Percentiles rank a stretch among this genome's conserved stretches.
Evolutionary conservation across 371 early-diverging fungal species (phyloP).

Genomic region (Mucor indicus): DNA sequence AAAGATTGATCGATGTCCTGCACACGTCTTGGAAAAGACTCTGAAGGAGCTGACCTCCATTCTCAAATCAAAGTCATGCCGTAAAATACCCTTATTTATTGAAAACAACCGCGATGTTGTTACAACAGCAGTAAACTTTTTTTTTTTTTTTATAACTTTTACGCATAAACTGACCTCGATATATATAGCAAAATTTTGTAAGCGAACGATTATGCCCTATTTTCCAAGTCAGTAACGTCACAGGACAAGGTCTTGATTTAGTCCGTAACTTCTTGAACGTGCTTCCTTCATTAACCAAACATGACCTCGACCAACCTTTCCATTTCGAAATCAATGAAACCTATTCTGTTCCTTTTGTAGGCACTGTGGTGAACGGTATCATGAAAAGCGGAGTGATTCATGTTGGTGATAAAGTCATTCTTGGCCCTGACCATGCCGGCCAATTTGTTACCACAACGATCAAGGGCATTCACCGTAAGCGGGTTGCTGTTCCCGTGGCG

Average conservation of each 20-base stretch:
- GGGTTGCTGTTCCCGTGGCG: slow-evolving; percentile 74
- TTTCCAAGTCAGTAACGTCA: slow-evolving; percentile 93
- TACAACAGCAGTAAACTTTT: slow-evolving; percentile 60
- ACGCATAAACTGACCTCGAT: background rate
- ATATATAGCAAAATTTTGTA: slow-evolving; percentile 64
- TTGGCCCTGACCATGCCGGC: slow-evolving; percentile 87
- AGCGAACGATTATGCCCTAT: slow-evolving; percentile 89
- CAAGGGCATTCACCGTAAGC: slow-evolving; percentile 88
- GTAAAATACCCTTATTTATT: slow-evolving; percentile 89
- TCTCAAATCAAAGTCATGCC: slow-evolving; percentile 84
- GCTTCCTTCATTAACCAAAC: slow-evolving; percentile 66
- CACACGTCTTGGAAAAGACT: slow-evolving; percentile 78
- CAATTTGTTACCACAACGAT: slow-evolving; percentile 73
- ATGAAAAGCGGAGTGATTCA: slow-evolving; percentile 63
- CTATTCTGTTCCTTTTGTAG: slow-evolving; percentile 86
- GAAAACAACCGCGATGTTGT: slow-evolving; percentile 73
- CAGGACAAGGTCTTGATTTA: slow-evolving; percentile 82
- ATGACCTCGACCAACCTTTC: slow-evolving; percentile 60
- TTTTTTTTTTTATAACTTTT: background rate
- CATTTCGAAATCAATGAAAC: slow-evolving; percentile 88
- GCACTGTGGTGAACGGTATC: slow-evolving; percentile 81
- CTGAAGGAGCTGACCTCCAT: slow-evolving; percentile 80
- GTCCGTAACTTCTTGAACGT: slow-evolving; percentile 83
- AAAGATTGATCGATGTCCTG: slow-evolving; percentile 91
- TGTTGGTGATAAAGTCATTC: slow-evolving; percentile 77